Conservation (phyloP, 208 protist genomes). For the Acanthamoeba quina region DNA sequence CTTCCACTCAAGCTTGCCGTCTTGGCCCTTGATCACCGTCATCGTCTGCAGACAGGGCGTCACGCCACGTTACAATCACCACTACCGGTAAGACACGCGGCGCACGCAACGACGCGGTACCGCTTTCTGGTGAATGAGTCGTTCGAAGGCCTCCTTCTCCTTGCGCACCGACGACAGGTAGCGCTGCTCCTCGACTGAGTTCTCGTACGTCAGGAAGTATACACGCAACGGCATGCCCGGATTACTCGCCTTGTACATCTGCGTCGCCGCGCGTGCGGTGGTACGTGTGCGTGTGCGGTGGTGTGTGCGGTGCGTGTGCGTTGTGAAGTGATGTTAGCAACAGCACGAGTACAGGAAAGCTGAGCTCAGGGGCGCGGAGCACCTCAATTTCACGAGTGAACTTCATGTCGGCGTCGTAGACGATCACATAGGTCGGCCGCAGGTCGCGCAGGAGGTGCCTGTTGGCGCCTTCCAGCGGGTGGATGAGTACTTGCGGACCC, state of each 20-base stretch:
- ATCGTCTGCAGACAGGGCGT: slow-evolving; percentile 29
- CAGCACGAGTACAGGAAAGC: too few species aligned
- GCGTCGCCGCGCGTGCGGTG: background rate
- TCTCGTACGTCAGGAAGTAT: slow-evolving; percentile 86
- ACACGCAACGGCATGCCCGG: slow-evolving; percentile 79
- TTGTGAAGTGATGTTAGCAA: too few species aligned
- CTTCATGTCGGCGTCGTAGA: slow-evolving; percentile 87
- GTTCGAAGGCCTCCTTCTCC: slow-evolving; percentile 88
- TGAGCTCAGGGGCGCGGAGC: too few species aligned
- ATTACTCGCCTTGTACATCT: slow-evolving; percentile 83
- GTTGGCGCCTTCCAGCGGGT: slow-evolving; percentile 10
- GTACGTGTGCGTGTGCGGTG: too few species aligned
- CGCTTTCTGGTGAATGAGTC: slow-evolving; percentile 85
- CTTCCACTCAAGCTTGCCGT: slow-evolving; percentile 63
- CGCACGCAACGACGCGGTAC: background rate
- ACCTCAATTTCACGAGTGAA: slow-evolving; percentile 84
- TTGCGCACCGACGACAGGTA: slow-evolving; percentile 81
- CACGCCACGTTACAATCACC: background rate
- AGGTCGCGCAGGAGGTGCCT: slow-evolving; percentile 9
- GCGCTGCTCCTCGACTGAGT: slow-evolving; percentile 85
- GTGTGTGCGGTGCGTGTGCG: too few species aligned
- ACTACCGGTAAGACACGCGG: too few species aligned
- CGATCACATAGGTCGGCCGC: slow-evolving; percentile 84
- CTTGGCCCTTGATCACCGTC: slow-evolving; percentile 62
- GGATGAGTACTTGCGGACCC: slow-evolving; percentile 5